Conservation (phyloP, 2,329 filamentous ascomycete genomes). For the Xylaria digitata region DNA sequence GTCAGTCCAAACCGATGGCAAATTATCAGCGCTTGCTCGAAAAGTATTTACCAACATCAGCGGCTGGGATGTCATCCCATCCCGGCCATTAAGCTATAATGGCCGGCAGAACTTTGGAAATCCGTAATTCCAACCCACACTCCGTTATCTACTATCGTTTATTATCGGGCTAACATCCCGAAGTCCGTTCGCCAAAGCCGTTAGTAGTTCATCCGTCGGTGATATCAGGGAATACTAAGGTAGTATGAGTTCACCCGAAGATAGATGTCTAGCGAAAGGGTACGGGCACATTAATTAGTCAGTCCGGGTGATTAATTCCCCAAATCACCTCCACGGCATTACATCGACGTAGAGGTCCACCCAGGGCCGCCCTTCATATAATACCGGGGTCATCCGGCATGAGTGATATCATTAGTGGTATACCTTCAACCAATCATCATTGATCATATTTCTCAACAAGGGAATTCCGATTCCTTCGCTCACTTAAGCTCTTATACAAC, state of each 20-base stretch:
- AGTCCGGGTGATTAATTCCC: slow-evolving; percentile 25
- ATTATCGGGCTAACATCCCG: too few species aligned
- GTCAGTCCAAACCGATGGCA: background rate
- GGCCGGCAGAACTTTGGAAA: background rate
- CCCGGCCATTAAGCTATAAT: background rate
- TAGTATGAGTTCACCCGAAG: slow-evolving; percentile 22
- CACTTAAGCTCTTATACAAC: background rate
- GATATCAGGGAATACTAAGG: background rate
- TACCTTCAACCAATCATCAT: slow-evolving; percentile 19
- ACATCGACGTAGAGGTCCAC: background rate
- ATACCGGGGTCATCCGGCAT: slow-evolving; percentile 5
- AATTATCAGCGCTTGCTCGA: background rate
- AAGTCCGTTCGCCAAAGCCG: background rate
- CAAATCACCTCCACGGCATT: background rate
- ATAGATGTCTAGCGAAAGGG: background rate
- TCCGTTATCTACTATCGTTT: too few species aligned
- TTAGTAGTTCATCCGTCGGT: slow-evolving; percentile 20
- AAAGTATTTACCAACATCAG: background rate
- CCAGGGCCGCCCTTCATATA: background rate
- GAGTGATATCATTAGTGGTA: slow-evolving; percentile 1
- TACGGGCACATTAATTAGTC: slow-evolving; percentile 7
- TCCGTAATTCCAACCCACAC: too few species aligned
- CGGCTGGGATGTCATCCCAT: background rate
- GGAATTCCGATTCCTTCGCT: slow-evolving; percentile 3
- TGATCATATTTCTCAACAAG: slow-evolving; percentile 14